These are phyloP conservation scores for Cyclocybe aegerita DNA, from an alignment of 768 basidiomycete genomes.

Conservation along the genomic window DNA sequence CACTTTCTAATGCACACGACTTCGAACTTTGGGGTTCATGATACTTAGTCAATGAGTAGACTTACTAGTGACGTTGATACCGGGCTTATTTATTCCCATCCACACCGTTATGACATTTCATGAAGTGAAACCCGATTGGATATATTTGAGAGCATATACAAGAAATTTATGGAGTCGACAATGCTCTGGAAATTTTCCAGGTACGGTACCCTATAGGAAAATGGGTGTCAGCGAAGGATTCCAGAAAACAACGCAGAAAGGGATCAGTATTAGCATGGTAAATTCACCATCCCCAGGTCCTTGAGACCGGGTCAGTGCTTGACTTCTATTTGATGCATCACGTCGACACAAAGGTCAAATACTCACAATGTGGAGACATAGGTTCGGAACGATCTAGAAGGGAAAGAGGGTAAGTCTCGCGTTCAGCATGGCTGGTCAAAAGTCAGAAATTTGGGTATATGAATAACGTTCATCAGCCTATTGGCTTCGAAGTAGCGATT, in stretches of 20 bases:
- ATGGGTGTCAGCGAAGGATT: neutral
- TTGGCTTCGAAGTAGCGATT: slow-evolving; percentile 89
- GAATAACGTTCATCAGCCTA: slow-evolving; percentile 63
- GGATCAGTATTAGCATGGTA: slow-evolving; percentile 90
- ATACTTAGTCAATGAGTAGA: no score
- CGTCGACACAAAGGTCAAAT: slow-evolving; percentile 15
- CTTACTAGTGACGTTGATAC: no score
- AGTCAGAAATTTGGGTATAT: slow-evolving; percentile 95
- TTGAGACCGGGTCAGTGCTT: slow-evolving; percentile 81
- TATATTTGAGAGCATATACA: no score
- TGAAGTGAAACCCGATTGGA: no score
- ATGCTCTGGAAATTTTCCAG: neutral
- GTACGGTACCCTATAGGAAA: neutral
- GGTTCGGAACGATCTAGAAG: slow-evolving; percentile 13
- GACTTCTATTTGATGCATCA: slow-evolving; percentile 88
- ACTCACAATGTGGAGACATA: slow-evolving; percentile 26
- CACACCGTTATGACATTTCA: no score
- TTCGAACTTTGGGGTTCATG: no score
- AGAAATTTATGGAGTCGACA: no score
- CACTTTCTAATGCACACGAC: no score
- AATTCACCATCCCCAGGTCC: slow-evolving; percentile 71
- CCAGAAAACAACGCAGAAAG: neutral
- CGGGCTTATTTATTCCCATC: no score
- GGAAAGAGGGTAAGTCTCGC: slow-evolving; percentile 4
- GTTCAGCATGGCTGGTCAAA: slow-evolving; percentile 16